Base-by-base conservation (phyloP, 805 yeast genomes). In the Sungouiella blattae region DNA sequence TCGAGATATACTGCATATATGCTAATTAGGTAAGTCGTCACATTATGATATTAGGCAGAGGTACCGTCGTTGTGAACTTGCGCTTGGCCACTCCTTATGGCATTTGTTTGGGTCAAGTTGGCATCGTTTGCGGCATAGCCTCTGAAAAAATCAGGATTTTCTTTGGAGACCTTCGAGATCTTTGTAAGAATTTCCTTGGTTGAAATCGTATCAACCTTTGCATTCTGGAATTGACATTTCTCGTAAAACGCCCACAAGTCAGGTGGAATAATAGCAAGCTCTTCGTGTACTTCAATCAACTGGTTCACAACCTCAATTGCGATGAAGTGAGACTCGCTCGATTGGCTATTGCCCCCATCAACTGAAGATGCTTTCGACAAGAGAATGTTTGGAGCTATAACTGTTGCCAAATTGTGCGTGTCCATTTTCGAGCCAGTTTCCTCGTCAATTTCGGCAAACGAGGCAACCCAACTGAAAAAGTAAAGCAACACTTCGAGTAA, bases 381-480 rank as follows among this genome's bases (percentile, higher is more conserved):
- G 26, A 94, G 67, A 29, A 93, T 80, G 52, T 89, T 93, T 1
- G 99, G 99, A 0, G 97, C 85, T 32, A 93, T 73, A 2, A 93
- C 99, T 0, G 98, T 93, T 2, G 98, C 95, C 44, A 93, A 70
- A 57, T 93, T 93, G 55, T 88, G 95, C 22, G 85, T 77, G 56
- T 91, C 97, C 98, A 93, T 93, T 64, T 91, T 93, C 3, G 97
- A 87, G 0, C 75, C 75, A 15, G 79, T 77, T 47, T 85, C 89
- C 49, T 87, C 94, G 52, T 88, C 97, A 42, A 89, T 78, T 48
- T 87, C 89, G 1, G 97, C 85, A 63, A 93, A 93, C 2, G 98
- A 86, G 0, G 98, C 87, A 2, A 89, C 91, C 98, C 98, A 93
- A 58, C 81, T 82, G 54, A 93, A 76, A 58, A 93, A 93, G 39